Evolutionary conservation across 176 grass and related monocot genomes (phyloP).

Genomic region (Canna indica): DNA sequence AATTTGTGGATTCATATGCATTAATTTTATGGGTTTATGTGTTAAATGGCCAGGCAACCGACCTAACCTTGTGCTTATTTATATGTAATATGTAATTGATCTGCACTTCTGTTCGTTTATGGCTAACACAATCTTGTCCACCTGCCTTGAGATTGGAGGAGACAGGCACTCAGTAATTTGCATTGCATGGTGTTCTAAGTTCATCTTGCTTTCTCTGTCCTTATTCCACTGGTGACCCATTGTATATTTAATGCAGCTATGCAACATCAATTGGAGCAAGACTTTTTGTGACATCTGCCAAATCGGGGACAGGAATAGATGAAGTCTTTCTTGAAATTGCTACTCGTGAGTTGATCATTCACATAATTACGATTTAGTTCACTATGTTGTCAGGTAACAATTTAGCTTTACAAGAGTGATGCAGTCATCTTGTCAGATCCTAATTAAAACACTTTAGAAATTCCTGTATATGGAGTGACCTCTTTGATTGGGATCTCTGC

Average conservation of each 20-base stretch:
- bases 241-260: slow-evolving; percentile 28
- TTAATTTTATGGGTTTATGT: neutral
- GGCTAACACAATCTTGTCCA: too few species aligned
- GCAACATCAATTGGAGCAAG: slow-evolving; percentile 49
- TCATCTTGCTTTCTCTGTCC: neutral
- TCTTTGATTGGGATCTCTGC: too few species aligned
- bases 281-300: slow-evolving; percentile 68
- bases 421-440: too few species aligned
- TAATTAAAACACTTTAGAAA: too few species aligned
- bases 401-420: neutral
- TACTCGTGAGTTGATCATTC: slow-evolving; percentile 33
- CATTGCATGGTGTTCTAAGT: neutral
- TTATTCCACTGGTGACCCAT: too few species aligned
- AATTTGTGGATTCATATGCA: neutral
- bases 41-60: neutral
- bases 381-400: neutral
- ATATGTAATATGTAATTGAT: neutral
- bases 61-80: neutral
- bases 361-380: too few species aligned
- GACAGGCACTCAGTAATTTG: too few species aligned
- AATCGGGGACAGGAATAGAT: slow-evolving; percentile 53
- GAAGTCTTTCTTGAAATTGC: slow-evolving; percentile 59
- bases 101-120: neutral
- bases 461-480: too few species aligned
- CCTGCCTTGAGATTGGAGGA: too few species aligned